Conservation (phyloP, 106 monocot species). For the Platanthera zijinensis region DNA sequence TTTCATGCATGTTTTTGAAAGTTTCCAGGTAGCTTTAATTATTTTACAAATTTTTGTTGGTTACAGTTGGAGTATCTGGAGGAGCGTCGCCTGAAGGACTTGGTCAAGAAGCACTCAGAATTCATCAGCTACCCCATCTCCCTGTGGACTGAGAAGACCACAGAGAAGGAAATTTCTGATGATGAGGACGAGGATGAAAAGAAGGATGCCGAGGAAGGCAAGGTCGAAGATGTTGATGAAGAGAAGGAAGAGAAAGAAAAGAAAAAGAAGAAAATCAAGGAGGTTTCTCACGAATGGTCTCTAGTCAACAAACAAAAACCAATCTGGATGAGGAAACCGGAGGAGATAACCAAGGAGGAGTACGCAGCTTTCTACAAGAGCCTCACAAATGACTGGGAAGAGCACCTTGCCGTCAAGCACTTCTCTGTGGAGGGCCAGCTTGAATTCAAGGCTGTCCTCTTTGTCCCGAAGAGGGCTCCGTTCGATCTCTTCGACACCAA, state of each 20-base stretch:
- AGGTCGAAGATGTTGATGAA: slow-evolving; percentile 74
- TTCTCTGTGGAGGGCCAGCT: slow-evolving; percentile 81
- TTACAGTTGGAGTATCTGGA: slow-evolving; percentile 64
- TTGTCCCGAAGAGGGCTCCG: slow-evolving; percentile 62
- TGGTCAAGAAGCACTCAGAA: slow-evolving; percentile 77
- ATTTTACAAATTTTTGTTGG: background rate
- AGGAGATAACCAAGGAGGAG: slow-evolving; percentile 75
- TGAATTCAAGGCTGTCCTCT: slow-evolving; percentile 73
- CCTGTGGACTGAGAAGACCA: slow-evolving; percentile 66
- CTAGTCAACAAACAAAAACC: slow-evolving; percentile 76
- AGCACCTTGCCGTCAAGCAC: slow-evolving; percentile 68
- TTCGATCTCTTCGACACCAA: slow-evolving; percentile 70
- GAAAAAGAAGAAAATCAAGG: slow-evolving; percentile 84
- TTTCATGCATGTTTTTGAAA: no score
- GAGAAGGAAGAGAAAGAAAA: slow-evolving; percentile 78
- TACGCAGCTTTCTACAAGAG: slow-evolving; percentile 83
- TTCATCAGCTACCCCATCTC: slow-evolving; percentile 83
- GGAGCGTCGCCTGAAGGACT: slow-evolving; percentile 65
- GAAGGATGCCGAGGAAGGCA: slow-evolving; percentile 67
- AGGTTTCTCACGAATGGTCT: slow-evolving; percentile 71
- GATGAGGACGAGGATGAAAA: slow-evolving; percentile 79
- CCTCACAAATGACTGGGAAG: slow-evolving; percentile 78
- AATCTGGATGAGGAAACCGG: slow-evolving; percentile 83
- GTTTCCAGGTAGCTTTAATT: no score
- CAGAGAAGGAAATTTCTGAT: slow-evolving; percentile 72